These are phyloP conservation scores for Hericium alpestre DNA, from an alignment of 768 basidiomycete species.

Conservation along the genomic window DNA sequence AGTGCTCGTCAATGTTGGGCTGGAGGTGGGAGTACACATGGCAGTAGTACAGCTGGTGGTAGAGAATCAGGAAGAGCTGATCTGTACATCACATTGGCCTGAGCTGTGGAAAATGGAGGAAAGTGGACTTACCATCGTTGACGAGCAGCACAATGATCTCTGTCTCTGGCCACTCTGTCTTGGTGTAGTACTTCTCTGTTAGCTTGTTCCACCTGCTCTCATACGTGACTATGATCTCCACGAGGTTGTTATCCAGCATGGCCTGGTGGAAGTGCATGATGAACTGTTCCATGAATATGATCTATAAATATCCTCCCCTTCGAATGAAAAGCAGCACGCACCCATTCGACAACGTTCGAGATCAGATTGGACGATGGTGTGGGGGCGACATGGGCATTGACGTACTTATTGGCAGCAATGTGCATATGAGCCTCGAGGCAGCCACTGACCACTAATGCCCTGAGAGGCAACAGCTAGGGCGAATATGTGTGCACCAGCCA, in stretches of 20 bases:
- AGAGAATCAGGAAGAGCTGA: slow-evolving; percentile 91
- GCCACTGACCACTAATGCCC: too few relatives aligned
- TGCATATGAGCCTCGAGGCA: too few relatives aligned
- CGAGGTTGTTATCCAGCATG: slow-evolving; percentile 81
- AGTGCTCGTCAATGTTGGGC: slow-evolving; percentile 94
- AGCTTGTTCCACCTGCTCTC: slow-evolving; percentile 96
- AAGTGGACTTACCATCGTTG: slow-evolving; percentile 64
- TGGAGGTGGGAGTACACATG: slow-evolving; percentile 93
- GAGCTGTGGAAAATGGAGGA: neutral
- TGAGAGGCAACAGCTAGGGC: too few relatives aligned
- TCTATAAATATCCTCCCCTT: neutral
- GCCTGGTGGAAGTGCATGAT: slow-evolving; percentile 93
- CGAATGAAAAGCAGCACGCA: slow-evolving; percentile 27
- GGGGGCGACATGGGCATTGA: too few relatives aligned
- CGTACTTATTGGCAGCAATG: too few relatives aligned
- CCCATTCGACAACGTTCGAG: slow-evolving; percentile 82
- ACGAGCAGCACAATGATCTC: slow-evolving; percentile 92
- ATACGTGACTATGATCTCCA: slow-evolving; percentile 86
- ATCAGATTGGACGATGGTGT: too few relatives aligned
- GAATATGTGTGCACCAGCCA: too few relatives aligned
- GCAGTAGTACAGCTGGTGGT: slow-evolving; percentile 90
- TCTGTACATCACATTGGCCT: slow-evolving; percentile 32
- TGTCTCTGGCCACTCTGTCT: slow-evolving; percentile 95
- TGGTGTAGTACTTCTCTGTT: slow-evolving; percentile 91
- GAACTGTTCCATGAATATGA: slow-evolving; percentile 43